Percentiles rank a stretch among this genome's conserved stretches.
Conservation (phyloP, 2,329 filamentous ascomycete genomes). For the Curvularia eragrostidis region DNA sequence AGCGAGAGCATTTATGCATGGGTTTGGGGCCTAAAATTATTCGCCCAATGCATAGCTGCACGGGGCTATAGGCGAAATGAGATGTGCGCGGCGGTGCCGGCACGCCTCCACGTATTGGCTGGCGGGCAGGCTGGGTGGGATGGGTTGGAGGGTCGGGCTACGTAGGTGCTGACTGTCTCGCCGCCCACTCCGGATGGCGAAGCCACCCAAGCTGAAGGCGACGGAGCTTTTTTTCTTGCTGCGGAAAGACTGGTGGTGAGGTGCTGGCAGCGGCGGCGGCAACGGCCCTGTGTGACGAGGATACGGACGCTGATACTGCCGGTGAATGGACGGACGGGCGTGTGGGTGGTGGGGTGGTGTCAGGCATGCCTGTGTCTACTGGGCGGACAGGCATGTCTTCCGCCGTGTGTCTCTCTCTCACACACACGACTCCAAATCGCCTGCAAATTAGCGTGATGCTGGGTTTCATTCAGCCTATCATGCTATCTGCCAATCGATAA, state of each 20-base stretch:
- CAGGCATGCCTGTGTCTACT: neutral
- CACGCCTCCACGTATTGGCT: conserved; percentile 31
- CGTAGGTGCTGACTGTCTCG: conserved; percentile 19
- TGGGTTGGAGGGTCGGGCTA: conserved; percentile 14
- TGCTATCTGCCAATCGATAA: conserved; percentile 47
- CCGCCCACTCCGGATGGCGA: conserved; percentile 34
- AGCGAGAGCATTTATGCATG: conserved; percentile 45
- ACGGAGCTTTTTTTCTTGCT: conserved; percentile 15
- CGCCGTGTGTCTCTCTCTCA: no score
- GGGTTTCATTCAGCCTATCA: conserved; percentile 41
- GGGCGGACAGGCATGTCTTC: conserved; percentile 3
- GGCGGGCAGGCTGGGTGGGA: conserved; percentile 28
- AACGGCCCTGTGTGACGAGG: conserved; percentile 2
- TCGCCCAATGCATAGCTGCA: conserved; percentile 45
- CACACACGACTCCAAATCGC: conserved; percentile 18
- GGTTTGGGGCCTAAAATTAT: conserved; percentile 44
- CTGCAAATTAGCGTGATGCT: conserved; percentile 30
- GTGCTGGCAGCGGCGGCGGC: conserved; percentile 7
- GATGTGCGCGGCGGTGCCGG: conserved; percentile 40
- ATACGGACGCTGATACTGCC: conserved; percentile 11
- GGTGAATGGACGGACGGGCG: conserved; percentile 8
- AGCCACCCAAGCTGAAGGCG: conserved; percentile 15
- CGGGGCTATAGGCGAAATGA: conserved; percentile 45
- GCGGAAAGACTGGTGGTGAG: conserved; percentile 19
- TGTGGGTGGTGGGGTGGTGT: neutral